Evolutionary conservation across 2,329 filamentous ascomycete species (phyloP).

Genomic region (Catunica adiposa): DNA sequence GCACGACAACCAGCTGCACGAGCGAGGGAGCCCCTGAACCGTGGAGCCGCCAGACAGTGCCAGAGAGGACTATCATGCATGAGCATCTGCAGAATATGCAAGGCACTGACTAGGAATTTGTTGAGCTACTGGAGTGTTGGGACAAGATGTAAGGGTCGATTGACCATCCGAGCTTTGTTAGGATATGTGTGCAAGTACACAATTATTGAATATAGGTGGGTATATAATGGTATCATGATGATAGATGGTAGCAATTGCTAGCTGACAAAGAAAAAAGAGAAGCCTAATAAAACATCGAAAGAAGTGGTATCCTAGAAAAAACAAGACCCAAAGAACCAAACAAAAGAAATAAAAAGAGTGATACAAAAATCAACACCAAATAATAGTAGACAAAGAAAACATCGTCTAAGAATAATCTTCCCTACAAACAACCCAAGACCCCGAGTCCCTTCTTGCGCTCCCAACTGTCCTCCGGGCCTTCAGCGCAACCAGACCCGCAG

Average conservation of each 20-base stretch:
- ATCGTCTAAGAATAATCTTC: background rate
- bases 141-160: too few species aligned
- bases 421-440: too few species aligned
- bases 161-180: too few species aligned
- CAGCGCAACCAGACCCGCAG: too few species aligned
- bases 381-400: background rate
- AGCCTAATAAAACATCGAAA: background rate
- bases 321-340: conserved; percentile 1
- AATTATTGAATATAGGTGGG: too few species aligned
- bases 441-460: too few species aligned
- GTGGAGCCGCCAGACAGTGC: background rate
- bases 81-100: too few species aligned
- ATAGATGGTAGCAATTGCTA: background rate
- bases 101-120: too few species aligned
- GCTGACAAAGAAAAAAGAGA: background rate
- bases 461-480: too few species aligned
- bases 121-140: too few species aligned
- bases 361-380: background rate
- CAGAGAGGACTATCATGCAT: too few species aligned
- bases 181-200: too few species aligned
- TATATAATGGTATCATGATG: background rate
- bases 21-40: background rate
- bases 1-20: background rate
- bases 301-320: conserved; percentile 2
- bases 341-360: background rate